A percentile compares a stretch with the other conserved stretches of the same genome.
Evolutionary conservation across 352 stramenopile species (phyloP).

Genomic region (Phytopythium mirpurense): DNA sequence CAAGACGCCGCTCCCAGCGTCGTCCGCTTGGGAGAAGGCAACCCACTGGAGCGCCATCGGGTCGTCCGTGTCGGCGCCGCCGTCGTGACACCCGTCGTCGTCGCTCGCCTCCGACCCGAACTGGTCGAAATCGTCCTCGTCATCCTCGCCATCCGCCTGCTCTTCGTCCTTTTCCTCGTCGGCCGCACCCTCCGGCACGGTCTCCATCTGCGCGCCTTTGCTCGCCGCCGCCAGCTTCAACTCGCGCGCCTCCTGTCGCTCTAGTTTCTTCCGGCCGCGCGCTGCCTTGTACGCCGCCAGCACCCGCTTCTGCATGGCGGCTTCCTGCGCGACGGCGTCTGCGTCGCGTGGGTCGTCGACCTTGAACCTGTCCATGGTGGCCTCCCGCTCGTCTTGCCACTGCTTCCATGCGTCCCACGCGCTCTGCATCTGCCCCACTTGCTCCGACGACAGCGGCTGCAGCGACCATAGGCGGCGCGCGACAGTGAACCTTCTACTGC

Average conservation of each 20-base stretch:
- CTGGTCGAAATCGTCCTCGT: constrained; percentile 42
- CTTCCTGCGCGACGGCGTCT: constrained; percentile 43
- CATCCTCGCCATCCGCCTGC: constrained; percentile 18
- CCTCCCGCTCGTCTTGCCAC: constrained; percentile 48
- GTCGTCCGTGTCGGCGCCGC: constrained; percentile 50
- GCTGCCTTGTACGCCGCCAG: constrained; percentile 60
- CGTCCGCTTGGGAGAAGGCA: constrained; percentile 49
- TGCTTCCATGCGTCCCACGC: constrained; percentile 34
- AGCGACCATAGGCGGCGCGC: constrained; percentile 46
- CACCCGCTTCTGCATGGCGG: constrained; percentile 60
- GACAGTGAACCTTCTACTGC: constrained; percentile 27
- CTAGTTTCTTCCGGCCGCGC: constrained; percentile 51
- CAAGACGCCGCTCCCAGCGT: constrained; percentile 28
- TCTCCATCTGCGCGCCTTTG: constrained; percentile 44
- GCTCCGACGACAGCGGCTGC: constrained; percentile 23
- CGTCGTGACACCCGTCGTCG: constrained; percentile 27
- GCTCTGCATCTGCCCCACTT: constrained; percentile 32
- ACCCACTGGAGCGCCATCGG: constrained; percentile 60
- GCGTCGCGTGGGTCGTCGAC: constrained; percentile 50
- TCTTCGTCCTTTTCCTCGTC: background rate
- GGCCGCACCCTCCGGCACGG: constrained; percentile 43
- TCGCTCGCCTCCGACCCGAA: constrained; percentile 44
- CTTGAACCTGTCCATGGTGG: constrained; percentile 62
- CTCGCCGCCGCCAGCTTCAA: constrained; percentile 20
- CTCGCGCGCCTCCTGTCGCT: constrained; percentile 51